Evolutionary conservation across 2,329 filamentous ascomycete species (phyloP), one percentile per base, ranked within the genome.

Genomic region (Leptosphaerulina australis): DNA sequence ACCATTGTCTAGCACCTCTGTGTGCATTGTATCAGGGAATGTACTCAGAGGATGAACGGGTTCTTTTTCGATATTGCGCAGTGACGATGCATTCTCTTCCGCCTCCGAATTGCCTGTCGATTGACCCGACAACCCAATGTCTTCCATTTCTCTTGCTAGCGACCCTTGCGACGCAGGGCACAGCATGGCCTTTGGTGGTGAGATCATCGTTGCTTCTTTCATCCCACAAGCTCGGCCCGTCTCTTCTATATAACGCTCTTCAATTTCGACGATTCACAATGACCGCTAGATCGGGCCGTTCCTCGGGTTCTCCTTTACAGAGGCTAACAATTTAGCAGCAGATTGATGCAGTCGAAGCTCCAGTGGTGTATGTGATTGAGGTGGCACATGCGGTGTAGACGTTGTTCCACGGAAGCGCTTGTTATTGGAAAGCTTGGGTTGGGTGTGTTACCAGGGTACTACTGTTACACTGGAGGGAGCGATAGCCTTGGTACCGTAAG

Each of bases 111-210:
- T 62, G 7, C 56, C 50, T 8, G 44, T 45, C 6, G 64, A 60
- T 18, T 59, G 60, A 18, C 62, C 64, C 36, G 52, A 58, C 50
- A 70, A 65, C 46, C 63, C 58, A 18, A 44, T 36, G 4, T 59
- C 39, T 38, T 22, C 53, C 18, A 43, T 38, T 18, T 55, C 50
- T 31, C 51, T 54, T 17, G 34, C 31, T 8, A 30, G 39, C 14
- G 50, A 60, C 21, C 50, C 49, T 38, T 44, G 54, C 14, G 50
- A 54, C 41, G 58, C 55, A 25, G 55, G 33, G 43, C 51, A 52
- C 15, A 64, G 63, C 25, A 55, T 55, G 31, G 53, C 46, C 47
- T 60, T 64, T 34, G 41, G 43, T 38, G 56, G 55, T 44, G 55
- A 47, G 33, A 44, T 59, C 67, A 71, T 71, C 21, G 48, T 47